Conservation (phyloP, 1,284 basidiomycete genomes). For the Leccinum fuscescens region DNA sequence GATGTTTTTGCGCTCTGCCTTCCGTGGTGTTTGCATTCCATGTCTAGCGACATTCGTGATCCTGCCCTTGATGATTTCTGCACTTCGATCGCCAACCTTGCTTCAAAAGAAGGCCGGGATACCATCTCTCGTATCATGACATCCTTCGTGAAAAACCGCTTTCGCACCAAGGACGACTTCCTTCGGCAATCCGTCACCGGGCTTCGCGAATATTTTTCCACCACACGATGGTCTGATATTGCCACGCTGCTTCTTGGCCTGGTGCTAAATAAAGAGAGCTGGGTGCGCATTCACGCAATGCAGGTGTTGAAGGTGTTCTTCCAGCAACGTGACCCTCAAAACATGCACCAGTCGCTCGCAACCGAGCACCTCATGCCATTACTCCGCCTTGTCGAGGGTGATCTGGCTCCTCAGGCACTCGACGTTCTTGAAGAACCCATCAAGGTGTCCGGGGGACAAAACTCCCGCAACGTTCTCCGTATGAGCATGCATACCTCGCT, state of each 20-base stretch:
- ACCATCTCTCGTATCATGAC: slow-evolving; percentile 86
- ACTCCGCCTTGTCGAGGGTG: slow-evolving; percentile 81
- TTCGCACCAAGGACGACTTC: slow-evolving; percentile 93
- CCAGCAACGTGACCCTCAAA: slow-evolving; percentile 79
- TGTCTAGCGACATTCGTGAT: slow-evolving; percentile 65
- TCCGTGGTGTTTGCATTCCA: slow-evolving; percentile 88
- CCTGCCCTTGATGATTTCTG: slow-evolving; percentile 70
- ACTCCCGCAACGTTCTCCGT: slow-evolving; percentile 80
- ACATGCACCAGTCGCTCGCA: slow-evolving; percentile 70
- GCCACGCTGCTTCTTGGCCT: slow-evolving; percentile 83
- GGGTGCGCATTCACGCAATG: slow-evolving; percentile 83
- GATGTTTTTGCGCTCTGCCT: slow-evolving; percentile 82
- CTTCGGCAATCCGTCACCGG: slow-evolving; percentile 85
- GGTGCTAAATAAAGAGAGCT: slow-evolving; percentile 81
- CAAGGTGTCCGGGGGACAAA: slow-evolving; percentile 70
- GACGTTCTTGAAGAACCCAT: slow-evolving; percentile 91
- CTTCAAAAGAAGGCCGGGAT: slow-evolving; percentile 67
- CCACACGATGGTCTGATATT: slow-evolving; percentile 70
- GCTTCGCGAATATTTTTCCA: slow-evolving; percentile 79
- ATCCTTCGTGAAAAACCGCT: slow-evolving; percentile 85
- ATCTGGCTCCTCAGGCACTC: slow-evolving; percentile 81
- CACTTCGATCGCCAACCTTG: slow-evolving; percentile 70
- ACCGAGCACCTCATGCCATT: slow-evolving; percentile 91
- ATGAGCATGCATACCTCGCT: slow-evolving; percentile 76
- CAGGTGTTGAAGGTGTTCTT: slow-evolving; percentile 88